Evolutionary conservation across 2,329 filamentous ascomycete species (phyloP), one percentile per base, ranked within the genome.

Genomic region (Venturia asperata): DNA sequence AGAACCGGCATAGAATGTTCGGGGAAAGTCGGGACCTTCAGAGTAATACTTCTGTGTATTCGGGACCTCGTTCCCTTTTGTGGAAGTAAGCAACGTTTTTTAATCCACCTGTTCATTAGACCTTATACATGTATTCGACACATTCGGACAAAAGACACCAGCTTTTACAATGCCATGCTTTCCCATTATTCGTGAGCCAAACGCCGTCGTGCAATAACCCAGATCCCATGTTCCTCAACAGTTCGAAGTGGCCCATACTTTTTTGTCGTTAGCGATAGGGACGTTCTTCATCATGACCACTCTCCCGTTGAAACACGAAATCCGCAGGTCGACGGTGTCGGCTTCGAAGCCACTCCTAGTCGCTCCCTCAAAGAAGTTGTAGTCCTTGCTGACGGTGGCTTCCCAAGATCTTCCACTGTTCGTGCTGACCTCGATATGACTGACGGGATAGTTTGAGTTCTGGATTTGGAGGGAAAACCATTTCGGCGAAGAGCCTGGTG

Each of bases 351-450:
- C 56, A 41, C 27, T 34, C 17, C 15, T 27, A 13, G 3, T 43
- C 41, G 19, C 19, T 21, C 56, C 34, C 34, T 61, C 56, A 21
- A 61, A 61, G 19, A 41, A 61, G 41, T 61, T 61, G 34, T 41
- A 61, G 34, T 61, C 56, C 34, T 61, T 61, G 56, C 56, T 61
- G 10, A 61, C 34, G 19, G 56, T 61, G 10, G 7, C 41, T 21
- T 61, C 56, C 56, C 56, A 61, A 19, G 56, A 41, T 39, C 19
- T 39, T 5, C 56, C 56, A 27, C 10, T 1, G 13, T 61, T 15
- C 10, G 15, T 21, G 34, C 56, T 61, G n/a, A 61, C 56, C n/a
- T 61, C 34, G 7, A 61, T 9, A 41, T 39, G 34, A 13, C 39
- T 43, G 2, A 61, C 56, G 34, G 56, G 56, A 15, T 43, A 61